These are phyloP conservation scores for Leccinum aurantiacum DNA, from an alignment of 768 basidiomycete genomes.

Conservation along the genomic window DNA sequence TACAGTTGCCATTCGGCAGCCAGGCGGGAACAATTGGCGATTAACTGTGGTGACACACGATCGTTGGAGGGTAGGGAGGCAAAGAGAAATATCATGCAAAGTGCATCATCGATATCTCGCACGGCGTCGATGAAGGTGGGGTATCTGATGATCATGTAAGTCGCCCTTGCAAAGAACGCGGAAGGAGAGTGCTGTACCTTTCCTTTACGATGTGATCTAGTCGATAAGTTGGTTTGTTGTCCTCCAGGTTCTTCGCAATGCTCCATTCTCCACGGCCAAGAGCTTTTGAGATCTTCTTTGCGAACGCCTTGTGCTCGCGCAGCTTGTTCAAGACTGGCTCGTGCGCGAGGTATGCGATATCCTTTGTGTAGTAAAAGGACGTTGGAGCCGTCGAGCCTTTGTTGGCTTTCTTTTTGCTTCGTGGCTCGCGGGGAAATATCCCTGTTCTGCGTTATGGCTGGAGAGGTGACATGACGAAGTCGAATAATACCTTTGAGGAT, in stretches of 20 bases:
- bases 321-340: slow-evolving; percentile 93
- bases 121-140: slow-evolving; percentile 95
- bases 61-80: slow-evolving; percentile 86
- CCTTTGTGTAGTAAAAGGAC: slow-evolving; percentile 97
- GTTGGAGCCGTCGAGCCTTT: slow-evolving; percentile 97
- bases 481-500: slow-evolving; percentile 82
- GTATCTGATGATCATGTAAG: slow-evolving; percentile 57
- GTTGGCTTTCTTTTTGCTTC: slow-evolving; percentile 88
- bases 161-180: background rate
- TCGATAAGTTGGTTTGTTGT: slow-evolving; percentile 86
- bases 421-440: slow-evolving; percentile 96
- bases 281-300: slow-evolving; percentile 92
- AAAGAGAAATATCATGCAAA: slow-evolving; percentile 94
- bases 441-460: slow-evolving; percentile 47
- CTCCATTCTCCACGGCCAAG: slow-evolving; percentile 95
- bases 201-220: slow-evolving; percentile 98
- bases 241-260: slow-evolving; percentile 89
- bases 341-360: slow-evolving; percentile 95
- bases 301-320: slow-evolving; percentile 96
- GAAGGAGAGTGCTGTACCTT: slow-evolving; percentile 51
- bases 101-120: slow-evolving; percentile 94
- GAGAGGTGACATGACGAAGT: slow-evolving; percentile 4
- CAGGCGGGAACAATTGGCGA: slow-evolving; percentile 88
- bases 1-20: slow-evolving; percentile 97
- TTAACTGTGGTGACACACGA: slow-evolving; percentile 76